These are phyloP conservation scores for Trametes sp. DNA, from an alignment of 1,284 basidiomycete species.

Conservation along the genomic window DNA sequence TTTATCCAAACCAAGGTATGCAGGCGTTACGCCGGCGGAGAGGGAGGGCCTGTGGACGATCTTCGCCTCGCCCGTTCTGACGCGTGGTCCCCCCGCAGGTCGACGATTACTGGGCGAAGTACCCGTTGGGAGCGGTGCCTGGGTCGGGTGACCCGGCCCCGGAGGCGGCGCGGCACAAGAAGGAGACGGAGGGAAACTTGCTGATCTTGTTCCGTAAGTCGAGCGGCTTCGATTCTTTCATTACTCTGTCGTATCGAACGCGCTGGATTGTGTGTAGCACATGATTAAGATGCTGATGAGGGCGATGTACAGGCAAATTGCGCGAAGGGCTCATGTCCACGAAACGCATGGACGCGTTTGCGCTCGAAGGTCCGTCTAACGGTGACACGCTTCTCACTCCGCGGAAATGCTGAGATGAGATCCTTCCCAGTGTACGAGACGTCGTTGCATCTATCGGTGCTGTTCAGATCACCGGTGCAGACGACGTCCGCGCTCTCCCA, in stretches of 20 bases:
- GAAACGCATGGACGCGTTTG: constrained; percentile 61
- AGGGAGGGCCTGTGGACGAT: constrained; percentile 4
- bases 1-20: constrained; percentile 70
- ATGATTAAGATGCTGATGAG: constrained; percentile 7
- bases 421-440: constrained; percentile 67
- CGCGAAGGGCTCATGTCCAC: constrained; percentile 73
- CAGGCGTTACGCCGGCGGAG: neutral
- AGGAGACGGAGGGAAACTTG: constrained; percentile 67
- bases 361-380: constrained; percentile 67
- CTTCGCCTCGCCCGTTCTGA: neutral
- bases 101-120: constrained; percentile 50
- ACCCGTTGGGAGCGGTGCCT: constrained; percentile 42
- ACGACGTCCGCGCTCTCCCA: constrained; percentile 64
- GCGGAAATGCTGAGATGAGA: neutral
- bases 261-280: neutral
- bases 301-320: constrained; percentile 62
- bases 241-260: neutral
- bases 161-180: constrained; percentile 47
- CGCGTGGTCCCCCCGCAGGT: constrained; percentile 45
- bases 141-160: constrained; percentile 27
- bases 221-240: neutral
- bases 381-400: neutral
- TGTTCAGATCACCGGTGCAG: constrained; percentile 66
- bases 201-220: constrained; percentile 71
- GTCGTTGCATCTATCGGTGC: constrained; percentile 66